A percentile compares a stretch with the other conserved stretches of the same genome.
Conservation (phyloP, 2,329 filamentous ascomycete species). For the Chrysoporthe deuterocubensis region DNA sequence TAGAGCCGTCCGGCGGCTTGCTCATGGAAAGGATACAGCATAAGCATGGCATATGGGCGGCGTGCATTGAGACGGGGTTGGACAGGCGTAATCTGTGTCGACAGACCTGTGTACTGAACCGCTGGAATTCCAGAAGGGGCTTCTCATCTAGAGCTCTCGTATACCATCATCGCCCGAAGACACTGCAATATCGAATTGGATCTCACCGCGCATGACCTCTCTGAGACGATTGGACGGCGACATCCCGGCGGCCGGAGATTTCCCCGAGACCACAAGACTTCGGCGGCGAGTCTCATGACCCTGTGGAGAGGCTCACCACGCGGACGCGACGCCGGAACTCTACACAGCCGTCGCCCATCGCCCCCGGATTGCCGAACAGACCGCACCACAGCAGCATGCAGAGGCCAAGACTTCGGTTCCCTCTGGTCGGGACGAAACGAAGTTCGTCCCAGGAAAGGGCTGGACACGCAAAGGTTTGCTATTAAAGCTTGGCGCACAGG, state of each 20-base stretch:
- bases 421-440: constrained; percentile 18
- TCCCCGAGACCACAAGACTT: too few species aligned
- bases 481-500: background rate
- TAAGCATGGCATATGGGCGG: background rate
- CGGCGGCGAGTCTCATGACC: too few species aligned
- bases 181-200: background rate
- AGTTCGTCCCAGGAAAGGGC: constrained; percentile 16
- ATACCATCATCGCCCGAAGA: background rate
- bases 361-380: background rate
- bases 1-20: background rate
- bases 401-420: background rate
- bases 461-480: background rate
- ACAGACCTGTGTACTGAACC: background rate
- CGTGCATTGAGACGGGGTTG: constrained; percentile 3
- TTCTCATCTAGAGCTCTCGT: too few species aligned
- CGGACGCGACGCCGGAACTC: background rate
- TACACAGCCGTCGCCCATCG: background rate
- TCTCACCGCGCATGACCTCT: background rate
- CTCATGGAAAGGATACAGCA: background rate
- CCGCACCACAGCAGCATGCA: constrained; percentile 3
- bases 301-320: background rate
- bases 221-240: background rate
- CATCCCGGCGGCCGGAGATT: too few species aligned
- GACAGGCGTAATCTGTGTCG: background rate
- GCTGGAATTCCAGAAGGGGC: background rate